Base-by-base conservation (phyloP, 805 yeast genomes). In the Diddensiella caesifluorescens region DNA sequence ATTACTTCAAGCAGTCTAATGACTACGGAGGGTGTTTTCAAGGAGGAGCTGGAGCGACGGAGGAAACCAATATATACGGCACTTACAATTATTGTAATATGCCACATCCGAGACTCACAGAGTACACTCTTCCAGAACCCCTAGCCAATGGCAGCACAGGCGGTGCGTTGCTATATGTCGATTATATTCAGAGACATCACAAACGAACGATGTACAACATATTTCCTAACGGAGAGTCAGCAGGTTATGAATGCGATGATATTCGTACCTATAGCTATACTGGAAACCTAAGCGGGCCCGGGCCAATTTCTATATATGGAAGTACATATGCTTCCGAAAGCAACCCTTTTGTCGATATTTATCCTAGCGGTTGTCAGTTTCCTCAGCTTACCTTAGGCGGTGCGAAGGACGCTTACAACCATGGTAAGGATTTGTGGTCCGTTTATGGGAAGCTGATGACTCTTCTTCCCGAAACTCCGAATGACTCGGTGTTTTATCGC, bases 101-200 rank as follows among this genome's bases (percentile, higher is more conserved):
- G 73, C 74, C 74, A 4, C 72, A 65, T 45, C 58, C 55, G n/a
- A 62, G 67, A 30, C 54, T 61, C 10, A 58, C 63, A 15, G 60
- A 54, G 22, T 49, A 50, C 16, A 29, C 31, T 3, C 21, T 53
- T 22, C 42, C 45, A 1, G 38, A 28, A 31, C 50, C 38, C n/a
- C 19, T 29, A 19, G 32, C 16, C 16, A 29, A 29, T 29, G 23
- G 23, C 9, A 22, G 23, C 15, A 39, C 46, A 10, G 36, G 38
- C 16, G 51, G 46, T 5, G 25, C 33, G 23, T 39, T 68, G 33
- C 49, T 55, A 10, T 67, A 65, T 39, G 68, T 68, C 19, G 71
- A 69, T 42, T 47, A 65, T 35, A 55, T 68, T 19, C 74, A 69
- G 46, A 63, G 73, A 25, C 73, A 69, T 46, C 73, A 69, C 46